These are phyloP conservation scores for Lyophyllum semitale DNA, from an alignment of 768 basidiomycete genomes.

Conservation along the genomic window DNA sequence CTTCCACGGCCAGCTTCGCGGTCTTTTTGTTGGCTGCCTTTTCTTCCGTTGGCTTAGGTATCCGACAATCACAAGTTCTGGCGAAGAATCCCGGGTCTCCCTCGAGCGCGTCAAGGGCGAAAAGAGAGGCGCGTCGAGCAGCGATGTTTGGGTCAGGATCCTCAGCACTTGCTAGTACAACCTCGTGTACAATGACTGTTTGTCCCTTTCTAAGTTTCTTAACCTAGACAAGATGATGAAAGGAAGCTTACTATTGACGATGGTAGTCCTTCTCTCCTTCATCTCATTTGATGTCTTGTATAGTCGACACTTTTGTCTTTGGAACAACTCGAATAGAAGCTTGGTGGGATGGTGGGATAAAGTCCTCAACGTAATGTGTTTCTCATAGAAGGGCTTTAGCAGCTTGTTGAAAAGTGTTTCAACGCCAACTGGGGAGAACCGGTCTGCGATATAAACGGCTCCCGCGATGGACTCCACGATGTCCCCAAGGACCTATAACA, in stretches of 20 bases:
- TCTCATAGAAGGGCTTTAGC: constrained; percentile 78
- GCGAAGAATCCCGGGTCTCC: constrained; percentile 63
- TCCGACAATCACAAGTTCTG: constrained; percentile 69
- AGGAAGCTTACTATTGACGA: constrained; percentile 8
- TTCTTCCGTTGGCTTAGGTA: constrained; percentile 38
- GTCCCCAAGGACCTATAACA: constrained; percentile 68
- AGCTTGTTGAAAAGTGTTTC: constrained; percentile 67
- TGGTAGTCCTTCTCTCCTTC: constrained; percentile 7
- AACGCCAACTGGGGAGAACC: constrained; percentile 61
- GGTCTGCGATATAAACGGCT: constrained; percentile 77
- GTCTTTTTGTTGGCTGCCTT: constrained; percentile 28
- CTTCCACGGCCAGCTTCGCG: constrained; percentile 22
- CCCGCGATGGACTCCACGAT: constrained; percentile 80
- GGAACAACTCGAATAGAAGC: constrained; percentile 70
- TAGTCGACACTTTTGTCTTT: constrained; percentile 69
- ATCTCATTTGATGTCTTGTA: constrained; percentile 61
- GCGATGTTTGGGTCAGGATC: constrained; percentile 55
- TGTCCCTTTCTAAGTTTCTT: constrained; percentile 1
- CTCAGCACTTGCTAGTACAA: constrained; percentile 58
- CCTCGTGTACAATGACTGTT: constrained; percentile 69
- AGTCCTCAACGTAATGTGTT: constrained; percentile 70
- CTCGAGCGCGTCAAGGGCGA: constrained; percentile 71
- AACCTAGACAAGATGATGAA: not conserved
- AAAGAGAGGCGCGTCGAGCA: constrained; percentile 58
- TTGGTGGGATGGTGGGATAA: constrained; percentile 79